Evolutionary conservation across 164 flowering plant species (phyloP).

Genomic region (Magnolia officinalis): DNA sequence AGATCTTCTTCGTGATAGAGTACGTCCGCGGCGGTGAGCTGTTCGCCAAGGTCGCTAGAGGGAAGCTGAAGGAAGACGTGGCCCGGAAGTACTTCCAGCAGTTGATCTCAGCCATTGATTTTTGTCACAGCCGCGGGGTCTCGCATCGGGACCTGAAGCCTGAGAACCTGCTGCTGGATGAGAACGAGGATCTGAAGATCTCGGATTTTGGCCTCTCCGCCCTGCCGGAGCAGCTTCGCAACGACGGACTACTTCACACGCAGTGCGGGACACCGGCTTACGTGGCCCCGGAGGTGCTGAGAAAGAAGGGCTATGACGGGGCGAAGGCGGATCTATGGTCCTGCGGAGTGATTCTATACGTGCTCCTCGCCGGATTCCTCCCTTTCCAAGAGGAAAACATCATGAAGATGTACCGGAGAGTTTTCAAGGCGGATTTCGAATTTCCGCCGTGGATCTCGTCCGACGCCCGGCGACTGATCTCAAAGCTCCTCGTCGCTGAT

Average conservation of each 20-base stretch:
- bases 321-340: conserved; percentile 82
- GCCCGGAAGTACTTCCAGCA: conserved; percentile 77
- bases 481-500: conserved; percentile 51
- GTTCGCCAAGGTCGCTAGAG: conserved; percentile 57
- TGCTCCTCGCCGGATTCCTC: conserved; percentile 64
- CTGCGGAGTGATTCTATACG: conserved; percentile 74
- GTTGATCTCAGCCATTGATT: conserved; percentile 69
- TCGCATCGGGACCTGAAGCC: conserved; percentile 84
- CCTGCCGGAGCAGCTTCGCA: conserved; percentile 51
- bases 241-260: conserved; percentile 78
- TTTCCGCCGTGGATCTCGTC: conserved; percentile 70
- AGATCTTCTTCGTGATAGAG: conserved; percentile 74
- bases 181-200: conserved; percentile 54
- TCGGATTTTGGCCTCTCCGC: conserved; percentile 87
- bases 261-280: conserved; percentile 92
- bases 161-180: conserved; percentile 73
- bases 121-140: conserved; percentile 80
- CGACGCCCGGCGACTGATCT: conserved; percentile 45
- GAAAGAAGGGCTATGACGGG: conserved; percentile 73
- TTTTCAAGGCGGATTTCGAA: conserved; percentile 53
- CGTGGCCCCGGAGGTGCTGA: conserved; percentile 79
- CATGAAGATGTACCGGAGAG: conserved; percentile 63
- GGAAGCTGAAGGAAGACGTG: conserved; percentile 58
- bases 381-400: conserved; percentile 77
- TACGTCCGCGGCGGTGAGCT: conserved; percentile 81